Percentiles rank a stretch among this genome's conserved stretches.
phyloP scores from a whole-genome alignment of 1,284 basidiomycete genomes.

The Trametes versicolor region DNA sequence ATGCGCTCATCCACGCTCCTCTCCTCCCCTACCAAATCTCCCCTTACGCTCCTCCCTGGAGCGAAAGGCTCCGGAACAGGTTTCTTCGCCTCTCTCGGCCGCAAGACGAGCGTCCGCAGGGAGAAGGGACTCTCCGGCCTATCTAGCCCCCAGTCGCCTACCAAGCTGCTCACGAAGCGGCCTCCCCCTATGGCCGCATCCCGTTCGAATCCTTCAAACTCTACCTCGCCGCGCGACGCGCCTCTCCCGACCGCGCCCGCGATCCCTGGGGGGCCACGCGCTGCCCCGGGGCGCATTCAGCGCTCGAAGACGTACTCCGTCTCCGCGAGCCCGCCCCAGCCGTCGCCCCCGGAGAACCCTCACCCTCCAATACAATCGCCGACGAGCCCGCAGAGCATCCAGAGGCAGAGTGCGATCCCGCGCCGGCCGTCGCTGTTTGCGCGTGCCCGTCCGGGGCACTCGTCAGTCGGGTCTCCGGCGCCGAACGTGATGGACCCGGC shows the following conservation, averaged over 20 bases:
- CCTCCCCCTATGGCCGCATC: constrained; percentile 43
- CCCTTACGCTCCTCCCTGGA: constrained; percentile 40
- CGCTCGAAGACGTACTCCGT: constrained; percentile 75
- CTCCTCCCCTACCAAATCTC: constrained; percentile 47
- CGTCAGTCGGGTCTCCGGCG: constrained; percentile 22
- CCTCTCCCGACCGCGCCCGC: constrained; percentile 57
- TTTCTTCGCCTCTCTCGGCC: constrained; percentile 80
- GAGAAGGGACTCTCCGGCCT: constrained; percentile 40
- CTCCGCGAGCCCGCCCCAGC: constrained; percentile 46
- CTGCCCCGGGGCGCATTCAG: constrained; percentile 67
- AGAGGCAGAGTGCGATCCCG: constrained; percentile 54
- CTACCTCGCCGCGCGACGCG: constrained; percentile 36
- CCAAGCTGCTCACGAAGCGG: constrained; percentile 53
- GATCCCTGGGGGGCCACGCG: constrained; percentile 80
- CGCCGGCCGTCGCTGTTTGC: constrained; percentile 63
- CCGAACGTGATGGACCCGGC: constrained; percentile 50
- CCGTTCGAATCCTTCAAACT: constrained; percentile 42
- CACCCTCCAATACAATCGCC: not conserved
- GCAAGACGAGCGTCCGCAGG: constrained; percentile 69
- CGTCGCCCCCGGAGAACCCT: constrained; percentile 22
- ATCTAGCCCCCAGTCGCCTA: constrained; percentile 45
- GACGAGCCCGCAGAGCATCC: constrained; percentile 32
- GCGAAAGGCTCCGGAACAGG: constrained; percentile 55
- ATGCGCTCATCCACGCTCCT: constrained; percentile 41
- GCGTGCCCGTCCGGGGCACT: constrained; percentile 37